Evolutionary conservation across 1,284 basidiomycete genomes (phyloP), one percentile per base, ranked within the genome.

Genomic region (Rhizopogon hawkerae): DNA sequence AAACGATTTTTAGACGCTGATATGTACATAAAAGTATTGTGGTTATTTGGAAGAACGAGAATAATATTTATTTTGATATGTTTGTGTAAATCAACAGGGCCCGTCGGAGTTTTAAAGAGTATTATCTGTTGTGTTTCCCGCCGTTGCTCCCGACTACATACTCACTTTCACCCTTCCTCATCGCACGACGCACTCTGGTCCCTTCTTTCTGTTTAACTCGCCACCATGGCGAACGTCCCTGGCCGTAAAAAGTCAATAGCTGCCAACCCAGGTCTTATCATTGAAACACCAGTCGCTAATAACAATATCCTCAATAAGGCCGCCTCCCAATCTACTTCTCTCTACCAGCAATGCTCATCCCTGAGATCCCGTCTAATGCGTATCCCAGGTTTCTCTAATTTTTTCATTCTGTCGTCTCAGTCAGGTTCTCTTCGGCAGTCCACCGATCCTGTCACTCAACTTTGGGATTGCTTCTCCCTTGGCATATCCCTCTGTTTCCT

Each of bases 401-500:
- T 84, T 70, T 85, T 90, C 60, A 66, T 75, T 38, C 71, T 83
- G 57, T 76, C 77, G 2, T 70, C 76, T 8, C 65, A 73, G 8
- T 64, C 74, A 44, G 80, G 81, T 34, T 65, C 72, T 57, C 72
- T 81, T 16, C 77, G 87, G 53, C 80, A 82, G 63, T 87, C 84
- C 29, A 85, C 85, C 36, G 87, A 90, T 69, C 85, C 86, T 36
- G 95, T 98, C 59, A 86, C 89, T 37, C 91, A 94, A 67, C 82
- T 97, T 45, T 94, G 93, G 84, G 90, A 94, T 63, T 83, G 89
- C 63, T 89, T 98, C 69, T 85, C 92, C 34, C 80, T 94, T 38
- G 95, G 96, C 54, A 85, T 91, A 31, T 88, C 94, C 34, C 85
- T 98, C 55, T 95, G 92, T 72, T 93, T 87, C 70, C 85, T 98